These are phyloP conservation scores for Thinopyrum elongatum DNA, from an alignment of 176 grass and related monocot genomes.

Conservation along the genomic window DNA sequence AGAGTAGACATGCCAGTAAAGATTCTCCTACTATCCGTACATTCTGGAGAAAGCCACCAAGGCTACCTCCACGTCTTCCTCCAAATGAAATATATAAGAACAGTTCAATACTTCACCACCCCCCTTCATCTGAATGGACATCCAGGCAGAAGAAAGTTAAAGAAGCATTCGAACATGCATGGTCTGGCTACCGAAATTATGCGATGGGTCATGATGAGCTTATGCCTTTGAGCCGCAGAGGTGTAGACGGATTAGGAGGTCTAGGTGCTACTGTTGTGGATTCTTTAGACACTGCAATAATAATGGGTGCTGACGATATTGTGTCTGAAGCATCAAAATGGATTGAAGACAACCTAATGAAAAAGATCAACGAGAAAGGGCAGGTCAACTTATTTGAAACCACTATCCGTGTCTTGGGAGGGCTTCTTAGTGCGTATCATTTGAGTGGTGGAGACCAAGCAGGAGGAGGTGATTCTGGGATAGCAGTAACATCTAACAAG, in stretches of 20 bases:
- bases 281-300: conserved; percentile 92
- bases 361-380: conserved; percentile 80
- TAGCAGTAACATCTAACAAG: conserved; percentile 49
- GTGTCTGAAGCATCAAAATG: conserved; percentile 82
- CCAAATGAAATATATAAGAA: conserved; percentile 74
- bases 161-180: conserved; percentile 90
- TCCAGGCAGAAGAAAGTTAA: conserved; percentile 88
- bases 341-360: conserved; percentile 79
- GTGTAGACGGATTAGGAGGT: conserved; percentile 87
- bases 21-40: conserved; percentile 39
- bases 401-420: conserved; percentile 93
- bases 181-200: conserved; percentile 82
- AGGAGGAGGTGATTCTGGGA: conserved; percentile 39
- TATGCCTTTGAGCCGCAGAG: conserved; percentile 85
- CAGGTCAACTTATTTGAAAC: conserved; percentile 99
- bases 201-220: conserved; percentile 96
- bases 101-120: conserved; percentile 43
- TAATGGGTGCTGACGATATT: conserved; percentile 84
- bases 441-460: conserved; percentile 58
- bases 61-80: conserved; percentile 69
- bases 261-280: conserved; percentile 88
- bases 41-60: conserved; percentile 84
- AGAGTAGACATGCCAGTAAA: conserved; percentile 32
- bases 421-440: conserved; percentile 99
- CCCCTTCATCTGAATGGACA: conserved; percentile 44